Percentiles rank a stretch among this genome's conserved stretches.
Evolutionary conservation across 495 filamentous ascomycete species (phyloP).

Genomic region (Podospora fimiseda): DNA sequence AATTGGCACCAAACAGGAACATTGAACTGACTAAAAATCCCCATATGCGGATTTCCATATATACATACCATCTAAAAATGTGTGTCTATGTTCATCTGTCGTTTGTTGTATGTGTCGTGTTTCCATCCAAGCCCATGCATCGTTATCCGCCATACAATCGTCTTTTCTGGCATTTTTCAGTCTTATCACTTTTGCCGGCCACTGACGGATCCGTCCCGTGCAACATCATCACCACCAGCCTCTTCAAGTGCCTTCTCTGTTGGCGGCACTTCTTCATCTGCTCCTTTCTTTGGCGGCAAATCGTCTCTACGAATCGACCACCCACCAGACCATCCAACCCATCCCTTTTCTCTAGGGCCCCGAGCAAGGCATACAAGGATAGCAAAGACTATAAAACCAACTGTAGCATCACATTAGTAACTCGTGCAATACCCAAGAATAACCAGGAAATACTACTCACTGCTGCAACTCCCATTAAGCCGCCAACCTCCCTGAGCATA

Average conservation of each 20-base stretch:
- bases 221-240: background rate
- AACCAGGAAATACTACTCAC: slow-evolving; percentile 14
- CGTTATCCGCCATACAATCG: too few relatives aligned
- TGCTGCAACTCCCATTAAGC: slow-evolving; percentile 57
- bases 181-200: too few relatives aligned
- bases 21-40: too few relatives aligned
- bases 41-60: too few relatives aligned
- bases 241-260: slow-evolving; percentile 4
- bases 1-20: too few relatives aligned
- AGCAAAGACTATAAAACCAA: slow-evolving; percentile 58
- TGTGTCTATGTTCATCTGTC: too few relatives aligned
- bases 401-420: slow-evolving; percentile 9
- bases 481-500: slow-evolving; percentile 69
- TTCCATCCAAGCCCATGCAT: too few relatives aligned
- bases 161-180: background rate
- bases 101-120: too few relatives aligned
- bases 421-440: background rate
- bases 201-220: too few relatives aligned
- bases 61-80: too few relatives aligned
- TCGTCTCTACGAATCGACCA: slow-evolving; percentile 45
- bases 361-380: slow-evolving; percentile 51
- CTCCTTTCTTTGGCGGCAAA: slow-evolving; percentile 11
- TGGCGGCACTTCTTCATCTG: background rate
- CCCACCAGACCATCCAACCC: slow-evolving; percentile 72
- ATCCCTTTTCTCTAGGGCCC: slow-evolving; percentile 63